These are phyloP conservation scores for Misopates orontium DNA, from an alignment of 257 asterid genomes.

Conservation along the genomic window DNA sequence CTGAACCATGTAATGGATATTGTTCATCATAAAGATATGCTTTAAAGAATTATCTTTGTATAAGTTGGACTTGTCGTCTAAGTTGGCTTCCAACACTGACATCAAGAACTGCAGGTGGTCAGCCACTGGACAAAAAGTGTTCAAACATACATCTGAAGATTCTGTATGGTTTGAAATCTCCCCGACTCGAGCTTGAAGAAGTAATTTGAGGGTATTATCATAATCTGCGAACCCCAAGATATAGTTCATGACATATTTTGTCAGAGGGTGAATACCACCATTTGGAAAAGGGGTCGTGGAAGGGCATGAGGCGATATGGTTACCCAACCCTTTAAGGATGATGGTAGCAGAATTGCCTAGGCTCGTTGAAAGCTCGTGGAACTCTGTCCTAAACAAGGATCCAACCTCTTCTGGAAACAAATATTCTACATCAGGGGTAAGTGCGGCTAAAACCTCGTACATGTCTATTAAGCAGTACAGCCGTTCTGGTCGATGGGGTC, in stretches of 20 bases:
- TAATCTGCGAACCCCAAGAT: constrained; percentile 55
- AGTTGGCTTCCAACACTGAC: constrained; percentile 52
- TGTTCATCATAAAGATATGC: constrained; percentile 72
- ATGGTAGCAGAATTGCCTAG: constrained; percentile 46
- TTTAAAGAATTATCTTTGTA: constrained; percentile 46
- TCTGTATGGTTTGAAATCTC: not conserved
- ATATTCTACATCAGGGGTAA: constrained; percentile 34
- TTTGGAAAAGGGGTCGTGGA: constrained; percentile 41
- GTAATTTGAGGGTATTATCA: constrained; percentile 43
- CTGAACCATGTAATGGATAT: constrained; percentile 68
- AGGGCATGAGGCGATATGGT: constrained; percentile 37
- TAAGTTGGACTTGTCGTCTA: constrained; percentile 39
- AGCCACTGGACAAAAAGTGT: constrained; percentile 37
- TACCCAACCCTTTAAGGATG: constrained; percentile 45
- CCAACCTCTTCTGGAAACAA: constrained; percentile 45
- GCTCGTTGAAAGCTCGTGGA: constrained; percentile 40
- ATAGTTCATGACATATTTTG: constrained; percentile 68
- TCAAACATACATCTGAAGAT: too few species aligned
- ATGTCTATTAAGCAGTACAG: constrained; percentile 61
- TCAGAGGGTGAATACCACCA: constrained; percentile 62
- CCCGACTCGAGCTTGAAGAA: constrained; percentile 39
- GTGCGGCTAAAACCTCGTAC: constrained; percentile 51
- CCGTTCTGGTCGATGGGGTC: constrained; percentile 57
- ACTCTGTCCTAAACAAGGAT: constrained; percentile 37
- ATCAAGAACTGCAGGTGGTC: constrained; percentile 45